Evolutionary conservation across 1,284 basidiomycete genomes (phyloP).

Genomic region (Tilletiaria anomala): DNA sequence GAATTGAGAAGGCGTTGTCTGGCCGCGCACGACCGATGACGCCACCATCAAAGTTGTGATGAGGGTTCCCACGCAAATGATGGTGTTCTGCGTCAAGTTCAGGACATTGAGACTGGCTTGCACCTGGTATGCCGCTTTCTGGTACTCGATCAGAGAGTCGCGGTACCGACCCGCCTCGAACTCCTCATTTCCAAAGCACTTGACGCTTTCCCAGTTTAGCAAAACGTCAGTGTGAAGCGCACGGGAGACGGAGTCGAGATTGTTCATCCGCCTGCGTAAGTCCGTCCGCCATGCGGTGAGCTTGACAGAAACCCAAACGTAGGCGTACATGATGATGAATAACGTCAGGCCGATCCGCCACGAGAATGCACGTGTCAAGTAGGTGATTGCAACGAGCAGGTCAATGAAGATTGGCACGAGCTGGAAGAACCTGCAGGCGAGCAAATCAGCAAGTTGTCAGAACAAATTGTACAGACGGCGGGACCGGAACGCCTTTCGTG

Average conservation of each 20-base stretch:
- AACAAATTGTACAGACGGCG: no score
- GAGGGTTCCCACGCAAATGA: slow-evolving; percentile 28
- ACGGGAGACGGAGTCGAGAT: slow-evolving; percentile 25
- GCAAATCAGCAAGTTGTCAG: no score
- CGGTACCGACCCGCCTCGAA: slow-evolving; percentile 62
- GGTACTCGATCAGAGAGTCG: slow-evolving; percentile 7
- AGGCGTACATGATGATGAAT: slow-evolving; percentile 59
- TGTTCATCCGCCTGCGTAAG: slow-evolving; percentile 43
- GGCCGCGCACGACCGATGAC: slow-evolving; percentile 14
- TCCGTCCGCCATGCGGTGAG: slow-evolving; percentile 60
- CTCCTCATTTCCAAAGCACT: slow-evolving; percentile 67
- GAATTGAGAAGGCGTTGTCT: slow-evolving; percentile 46
- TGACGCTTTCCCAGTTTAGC: slow-evolving; percentile 42
- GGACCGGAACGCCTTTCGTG: no score
- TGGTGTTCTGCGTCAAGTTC: slow-evolving; percentile 31
- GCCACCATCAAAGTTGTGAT: slow-evolving; percentile 23
- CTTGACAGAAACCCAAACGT: slow-evolving; percentile 54
- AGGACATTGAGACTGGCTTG: slow-evolving; percentile 52
- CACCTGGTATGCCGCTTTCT: slow-evolving; percentile 44
- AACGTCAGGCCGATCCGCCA: slow-evolving; percentile 59
- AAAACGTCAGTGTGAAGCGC: slow-evolving; percentile 31
- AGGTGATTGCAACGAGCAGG: slow-evolving; percentile 46
- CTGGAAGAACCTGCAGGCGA: no score
- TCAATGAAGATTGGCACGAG: slow-evolving; percentile 67
- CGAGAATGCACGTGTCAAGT: slow-evolving; percentile 54